Percentiles rank a stretch among this genome's conserved stretches.
phyloP scores from a whole-genome alignment of 371 early-diverging fungal genomes.

The Mucor saturninus region DNA sequence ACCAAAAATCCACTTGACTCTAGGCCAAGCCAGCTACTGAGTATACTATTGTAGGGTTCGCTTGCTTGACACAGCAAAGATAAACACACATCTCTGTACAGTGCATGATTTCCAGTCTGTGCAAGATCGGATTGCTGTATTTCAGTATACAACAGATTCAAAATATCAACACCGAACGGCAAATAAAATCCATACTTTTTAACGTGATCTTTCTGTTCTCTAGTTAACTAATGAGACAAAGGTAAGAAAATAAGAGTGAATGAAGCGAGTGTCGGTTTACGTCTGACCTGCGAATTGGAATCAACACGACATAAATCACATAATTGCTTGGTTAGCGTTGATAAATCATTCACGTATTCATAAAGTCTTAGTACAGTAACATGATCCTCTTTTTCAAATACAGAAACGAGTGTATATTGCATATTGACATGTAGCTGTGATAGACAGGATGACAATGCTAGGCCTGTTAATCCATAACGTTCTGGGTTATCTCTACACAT shows the following conservation, averaged over 20 bases:
- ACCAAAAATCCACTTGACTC: slow-evolving; percentile 14
- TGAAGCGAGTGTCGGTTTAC: background rate
- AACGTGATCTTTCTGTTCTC: background rate
- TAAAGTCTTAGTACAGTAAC: slow-evolving; percentile 37
- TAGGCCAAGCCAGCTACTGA: slow-evolving; percentile 56
- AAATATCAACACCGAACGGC: slow-evolving; percentile 48
- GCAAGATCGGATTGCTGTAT: slow-evolving; percentile 32
- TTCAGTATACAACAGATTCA: slow-evolving; percentile 46
- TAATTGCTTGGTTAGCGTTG: slow-evolving; percentile 14
- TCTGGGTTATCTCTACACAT: slow-evolving; percentile 42
- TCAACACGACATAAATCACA: slow-evolving; percentile 9
- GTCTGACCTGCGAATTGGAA: background rate
- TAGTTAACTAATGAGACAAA: background rate
- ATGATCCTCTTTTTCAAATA: slow-evolving; percentile 6
- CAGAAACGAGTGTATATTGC: slow-evolving; percentile 38
- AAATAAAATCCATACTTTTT: slow-evolving; percentile 9
- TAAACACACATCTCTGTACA: slow-evolving; percentile 47
- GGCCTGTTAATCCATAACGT: slow-evolving; percentile 45
- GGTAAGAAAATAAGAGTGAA: background rate
- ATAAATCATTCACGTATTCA: slow-evolving; percentile 36
- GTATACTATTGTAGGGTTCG: slow-evolving; percentile 51
- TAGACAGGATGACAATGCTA: slow-evolving; percentile 56
- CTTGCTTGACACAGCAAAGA: slow-evolving; percentile 50
- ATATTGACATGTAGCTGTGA: slow-evolving; percentile 42
- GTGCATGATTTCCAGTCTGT: slow-evolving; percentile 26